Conservation (phyloP, 2,329 filamentous ascomycete genomes). For the Sordariomycetes sp. region DNA sequence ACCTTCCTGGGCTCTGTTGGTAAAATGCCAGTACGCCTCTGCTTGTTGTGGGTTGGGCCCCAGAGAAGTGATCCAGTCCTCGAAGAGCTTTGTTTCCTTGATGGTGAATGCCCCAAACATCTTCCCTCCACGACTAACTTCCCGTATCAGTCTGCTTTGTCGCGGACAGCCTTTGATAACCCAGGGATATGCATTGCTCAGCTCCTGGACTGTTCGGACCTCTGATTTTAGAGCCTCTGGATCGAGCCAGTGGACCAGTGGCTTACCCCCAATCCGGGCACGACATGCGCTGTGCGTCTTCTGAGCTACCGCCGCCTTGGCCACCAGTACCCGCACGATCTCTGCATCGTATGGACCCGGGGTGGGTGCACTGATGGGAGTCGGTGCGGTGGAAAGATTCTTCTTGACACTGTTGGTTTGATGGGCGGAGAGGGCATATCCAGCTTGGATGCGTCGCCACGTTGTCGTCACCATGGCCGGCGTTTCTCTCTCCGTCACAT, state of each 20-base stretch:
- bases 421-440: not conserved
- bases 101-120: constrained; percentile 1
- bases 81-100: not conserved
- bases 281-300: not conserved
- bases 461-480: not conserved
- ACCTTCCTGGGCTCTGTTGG: not conserved
- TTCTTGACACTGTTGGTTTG: constrained; percentile 21
- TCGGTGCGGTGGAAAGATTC: too few species aligned
- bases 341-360: constrained; percentile 18
- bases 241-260: not conserved
- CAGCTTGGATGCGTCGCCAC: not conserved
- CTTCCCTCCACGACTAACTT: not conserved
- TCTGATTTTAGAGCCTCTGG: not conserved
- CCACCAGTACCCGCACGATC: constrained; percentile 6
- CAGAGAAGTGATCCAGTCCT: not conserved
- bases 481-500: not conserved
- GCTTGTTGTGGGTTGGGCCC: not conserved
- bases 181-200: not conserved
- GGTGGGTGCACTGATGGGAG: too few species aligned
- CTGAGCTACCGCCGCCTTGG: not conserved
- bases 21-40: not conserved
- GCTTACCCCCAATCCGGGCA: not conserved
- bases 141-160: not conserved
- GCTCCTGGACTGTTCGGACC: not conserved
- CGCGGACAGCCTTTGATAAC: not conserved